Conservation (phyloP, 805 yeast genomes). For the Lipomyces yamanashiensis region DNA sequence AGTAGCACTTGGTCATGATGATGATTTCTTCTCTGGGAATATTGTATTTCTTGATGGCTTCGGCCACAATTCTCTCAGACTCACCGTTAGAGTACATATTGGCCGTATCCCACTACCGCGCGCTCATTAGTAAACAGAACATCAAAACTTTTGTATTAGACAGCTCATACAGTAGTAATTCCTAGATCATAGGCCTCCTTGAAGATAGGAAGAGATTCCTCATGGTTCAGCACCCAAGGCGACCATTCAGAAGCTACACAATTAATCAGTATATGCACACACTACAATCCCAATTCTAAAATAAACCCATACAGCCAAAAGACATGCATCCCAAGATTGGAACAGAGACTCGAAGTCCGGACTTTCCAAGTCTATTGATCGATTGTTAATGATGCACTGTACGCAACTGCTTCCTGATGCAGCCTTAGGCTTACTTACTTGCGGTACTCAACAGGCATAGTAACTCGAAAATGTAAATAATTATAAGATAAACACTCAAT, state of each 20-base stretch:
- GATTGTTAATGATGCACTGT: background rate
- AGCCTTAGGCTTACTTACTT: conserved; percentile 10
- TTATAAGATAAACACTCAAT: background rate
- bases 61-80: conserved; percentile 54
- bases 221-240: conserved; percentile 31
- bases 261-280: background rate
- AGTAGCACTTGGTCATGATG: conserved; percentile 54
- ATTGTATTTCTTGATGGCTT: conserved; percentile 56
- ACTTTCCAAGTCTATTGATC: conserved; percentile 27
- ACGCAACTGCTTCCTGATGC: background rate
- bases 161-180: conserved; percentile 48
- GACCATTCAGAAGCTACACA: conserved; percentile 33
- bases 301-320: conserved; percentile 25
- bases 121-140: background rate
- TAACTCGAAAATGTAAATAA: background rate
- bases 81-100: conserved; percentile 53
- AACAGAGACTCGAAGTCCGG: conserved; percentile 32
- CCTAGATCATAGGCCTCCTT: conserved; percentile 41
- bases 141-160: background rate
- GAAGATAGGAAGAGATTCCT: conserved; percentile 29
- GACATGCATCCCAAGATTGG: conserved; percentile 37
- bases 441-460: conserved; percentile 27
- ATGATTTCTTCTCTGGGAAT: conserved; percentile 61
- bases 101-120: conserved; percentile 49
- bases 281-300: background rate